phyloP scores from a whole-genome alignment of 2,329 filamentous ascomycete genomes.

The Delphinella strobiligena region DNA sequence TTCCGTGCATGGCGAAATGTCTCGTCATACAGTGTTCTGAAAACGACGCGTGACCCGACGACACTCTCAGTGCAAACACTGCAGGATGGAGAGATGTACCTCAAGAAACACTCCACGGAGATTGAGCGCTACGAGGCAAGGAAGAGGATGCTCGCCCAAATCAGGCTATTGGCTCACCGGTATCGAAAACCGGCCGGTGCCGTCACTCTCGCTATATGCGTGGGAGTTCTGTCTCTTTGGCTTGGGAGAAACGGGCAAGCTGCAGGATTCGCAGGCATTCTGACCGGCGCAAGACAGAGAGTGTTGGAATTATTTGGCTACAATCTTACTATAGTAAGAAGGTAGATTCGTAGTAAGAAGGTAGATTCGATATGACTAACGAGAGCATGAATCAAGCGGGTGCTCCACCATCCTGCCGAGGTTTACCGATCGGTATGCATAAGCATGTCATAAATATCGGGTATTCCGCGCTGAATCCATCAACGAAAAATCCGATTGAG shows the following conservation, averaged over 20 bases:
- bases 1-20: constrained; percentile 56
- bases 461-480: too few species aligned
- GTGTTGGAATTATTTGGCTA: background rate
- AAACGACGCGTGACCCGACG: constrained; percentile 55
- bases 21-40: constrained; percentile 67
- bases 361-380: background rate
- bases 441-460: too few species aligned
- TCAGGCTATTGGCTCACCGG: constrained; percentile 39
- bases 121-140: constrained; percentile 53
- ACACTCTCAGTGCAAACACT: constrained; percentile 44
- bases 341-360: background rate
- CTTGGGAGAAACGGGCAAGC: constrained; percentile 29
- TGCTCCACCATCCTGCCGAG: too few species aligned
- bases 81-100: constrained; percentile 54
- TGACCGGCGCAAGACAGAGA: background rate
- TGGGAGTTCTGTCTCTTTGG: constrained; percentile 58
- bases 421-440: too few species aligned
- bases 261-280: background rate
- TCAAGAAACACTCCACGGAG: constrained; percentile 60
- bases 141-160: constrained; percentile 32
- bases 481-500: too few species aligned
- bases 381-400: background rate
- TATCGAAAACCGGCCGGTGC: constrained; percentile 55
- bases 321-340: background rate
- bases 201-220: constrained; percentile 41